Conservation (phyloP, 441 rosid genomes). For the Aleurites moluccanus region DNA sequence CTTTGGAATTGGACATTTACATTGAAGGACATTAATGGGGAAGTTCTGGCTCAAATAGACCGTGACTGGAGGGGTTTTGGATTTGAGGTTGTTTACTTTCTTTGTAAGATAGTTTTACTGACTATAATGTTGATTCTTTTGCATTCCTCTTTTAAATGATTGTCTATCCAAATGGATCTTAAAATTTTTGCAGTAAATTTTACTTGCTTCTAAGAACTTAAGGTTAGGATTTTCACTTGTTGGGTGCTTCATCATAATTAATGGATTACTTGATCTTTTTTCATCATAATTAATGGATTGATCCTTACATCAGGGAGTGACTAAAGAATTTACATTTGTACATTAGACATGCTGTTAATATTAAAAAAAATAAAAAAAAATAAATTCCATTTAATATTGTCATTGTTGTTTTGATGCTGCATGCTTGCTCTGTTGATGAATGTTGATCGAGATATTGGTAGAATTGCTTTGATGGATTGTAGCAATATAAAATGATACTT, state of each 20-base stretch:
- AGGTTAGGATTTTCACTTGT: neutral
- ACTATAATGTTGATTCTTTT: conserved; percentile 2
- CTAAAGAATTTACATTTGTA: neutral
- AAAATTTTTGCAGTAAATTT: neutral
- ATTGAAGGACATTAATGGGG: conserved; percentile 72
- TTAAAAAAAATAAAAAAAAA: too few species aligned
- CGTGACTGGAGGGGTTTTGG: conserved; percentile 99
- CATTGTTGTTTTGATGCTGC: too few species aligned
- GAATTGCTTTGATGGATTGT: too few species aligned
- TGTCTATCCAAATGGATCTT: too few species aligned
- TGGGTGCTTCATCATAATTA: conserved; percentile 2
- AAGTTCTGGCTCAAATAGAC: conserved; percentile 78
- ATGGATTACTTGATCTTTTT: neutral
- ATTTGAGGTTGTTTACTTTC: conserved; percentile 64
- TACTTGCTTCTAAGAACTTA: neutral
- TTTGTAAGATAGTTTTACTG: conserved; percentile 10
- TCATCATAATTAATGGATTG: neutral
- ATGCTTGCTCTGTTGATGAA: too few species aligned
- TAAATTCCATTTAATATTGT: too few species aligned
- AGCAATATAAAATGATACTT: neutral
- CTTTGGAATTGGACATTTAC: conserved; percentile 98
- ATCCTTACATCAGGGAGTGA: neutral
- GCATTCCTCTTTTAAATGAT: conserved; percentile 1
- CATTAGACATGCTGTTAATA: neutral
- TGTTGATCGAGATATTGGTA: too few species aligned